Conservation (phyloP, 2,329 filamentous ascomycete genomes). For the Gyromitra esculenta region DNA sequence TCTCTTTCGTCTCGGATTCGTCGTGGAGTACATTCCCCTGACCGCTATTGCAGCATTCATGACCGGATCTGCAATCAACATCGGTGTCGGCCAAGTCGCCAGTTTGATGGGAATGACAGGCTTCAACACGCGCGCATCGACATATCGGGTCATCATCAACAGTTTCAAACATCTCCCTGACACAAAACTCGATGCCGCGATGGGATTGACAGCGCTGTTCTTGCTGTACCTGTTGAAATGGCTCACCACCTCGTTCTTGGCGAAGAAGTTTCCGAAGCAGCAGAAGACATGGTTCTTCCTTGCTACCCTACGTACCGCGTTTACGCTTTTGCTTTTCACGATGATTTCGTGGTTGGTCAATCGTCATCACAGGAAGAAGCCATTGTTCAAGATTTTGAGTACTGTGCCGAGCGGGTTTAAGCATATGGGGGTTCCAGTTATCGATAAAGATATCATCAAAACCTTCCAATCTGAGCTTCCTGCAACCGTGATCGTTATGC, state of each 20-base stretch:
- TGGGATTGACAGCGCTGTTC: constrained; percentile 83
- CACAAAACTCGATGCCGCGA: constrained; percentile 79
- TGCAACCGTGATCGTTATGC: constrained; percentile 87
- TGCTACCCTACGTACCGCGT: constrained; percentile 88
- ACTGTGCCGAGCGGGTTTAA: constrained; percentile 85
- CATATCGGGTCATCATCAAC: constrained; percentile 85
- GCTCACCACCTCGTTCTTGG: constrained; percentile 69
- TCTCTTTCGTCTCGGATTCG: constrained; percentile 81
- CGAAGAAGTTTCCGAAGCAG: constrained; percentile 73
- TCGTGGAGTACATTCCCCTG: constrained; percentile 92
- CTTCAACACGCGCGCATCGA: constrained; percentile 78
- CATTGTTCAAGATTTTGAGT: constrained; percentile 78
- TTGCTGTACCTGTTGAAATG: constrained; percentile 80
- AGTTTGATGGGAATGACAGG: constrained; percentile 80
- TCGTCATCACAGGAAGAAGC: constrained; percentile 70
- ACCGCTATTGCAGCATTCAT: constrained; percentile 94
- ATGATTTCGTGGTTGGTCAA: constrained; percentile 89
- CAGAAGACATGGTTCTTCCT: constrained; percentile 86
- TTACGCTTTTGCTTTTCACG: constrained; percentile 91
- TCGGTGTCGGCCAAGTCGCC: constrained; percentile 83
- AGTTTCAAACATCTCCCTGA: constrained; percentile 76
- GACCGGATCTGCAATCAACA: constrained; percentile 93
- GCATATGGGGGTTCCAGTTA: constrained; percentile 75
- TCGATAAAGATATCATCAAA: constrained; percentile 73
- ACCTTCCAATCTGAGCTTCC: constrained; percentile 78